These are phyloP conservation scores for Leonotis leonurus DNA, from an alignment of 257 asterid genomes.

Conservation along the genomic window DNA sequence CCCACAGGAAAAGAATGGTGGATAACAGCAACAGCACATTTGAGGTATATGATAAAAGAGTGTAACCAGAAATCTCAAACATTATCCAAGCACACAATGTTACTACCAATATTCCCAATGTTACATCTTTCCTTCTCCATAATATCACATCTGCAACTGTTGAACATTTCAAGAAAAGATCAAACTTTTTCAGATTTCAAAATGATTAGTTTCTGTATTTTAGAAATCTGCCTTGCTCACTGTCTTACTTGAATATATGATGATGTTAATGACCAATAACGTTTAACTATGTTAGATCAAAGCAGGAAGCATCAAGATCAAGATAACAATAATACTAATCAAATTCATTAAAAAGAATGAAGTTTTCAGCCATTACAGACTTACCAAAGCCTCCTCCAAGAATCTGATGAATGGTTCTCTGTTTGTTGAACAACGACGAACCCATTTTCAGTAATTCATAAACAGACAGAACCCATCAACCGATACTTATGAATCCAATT, in stretches of 20 bases:
- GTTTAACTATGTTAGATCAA: neutral
- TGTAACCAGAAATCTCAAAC: conserved; percentile 79
- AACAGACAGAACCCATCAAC: conserved; percentile 14
- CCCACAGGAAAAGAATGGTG: conserved; percentile 82
- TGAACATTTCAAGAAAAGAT: neutral
- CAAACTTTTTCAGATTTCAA: conserved; percentile 5
- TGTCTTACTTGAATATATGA: no score
- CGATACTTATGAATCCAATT: conserved; percentile 12
- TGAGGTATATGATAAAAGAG: conserved; percentile 56
- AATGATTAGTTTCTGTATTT: neutral
- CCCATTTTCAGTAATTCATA: conserved; percentile 40
- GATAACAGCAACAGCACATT: conserved; percentile 70
- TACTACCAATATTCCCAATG: conserved; percentile 39
- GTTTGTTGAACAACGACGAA: conserved; percentile 48
- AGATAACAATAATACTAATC: neutral
- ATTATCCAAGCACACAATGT: conserved; percentile 66
- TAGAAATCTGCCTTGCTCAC: no score
- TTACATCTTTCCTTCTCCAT: conserved; percentile 56
- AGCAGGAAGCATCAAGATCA: neutral
- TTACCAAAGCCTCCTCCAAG: conserved; percentile 81
- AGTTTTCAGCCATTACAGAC: conserved; percentile 16
- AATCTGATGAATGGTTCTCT: conserved; percentile 62
- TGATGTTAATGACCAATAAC: neutral
- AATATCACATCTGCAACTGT: conserved; percentile 83
- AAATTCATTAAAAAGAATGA: neutral